A percentile compares a stretch with the other conserved stretches of the same genome.
Conservation (phyloP, 164 flowering plant genomes). For the Macadamia tetraphylla region DNA sequence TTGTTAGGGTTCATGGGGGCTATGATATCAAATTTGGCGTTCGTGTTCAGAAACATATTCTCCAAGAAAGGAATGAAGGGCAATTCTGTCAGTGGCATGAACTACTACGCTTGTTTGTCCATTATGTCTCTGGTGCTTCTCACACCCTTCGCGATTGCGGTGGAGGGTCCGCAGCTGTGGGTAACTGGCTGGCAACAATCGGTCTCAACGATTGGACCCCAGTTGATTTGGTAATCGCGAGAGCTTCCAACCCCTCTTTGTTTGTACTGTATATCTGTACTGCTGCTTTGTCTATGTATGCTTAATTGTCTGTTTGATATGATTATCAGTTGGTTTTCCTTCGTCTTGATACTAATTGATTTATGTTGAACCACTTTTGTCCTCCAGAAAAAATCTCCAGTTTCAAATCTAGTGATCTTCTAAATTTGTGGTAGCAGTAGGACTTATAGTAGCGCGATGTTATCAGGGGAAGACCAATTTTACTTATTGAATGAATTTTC, state of each 20-base stretch:
- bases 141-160: conserved; percentile 36
- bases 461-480: too few relatives aligned
- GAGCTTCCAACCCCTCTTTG: background rate
- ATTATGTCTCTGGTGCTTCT: conserved; percentile 43
- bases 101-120: conserved; percentile 62
- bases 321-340: too few relatives aligned
- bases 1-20: conserved; percentile 59
- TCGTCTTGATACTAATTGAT: too few relatives aligned
- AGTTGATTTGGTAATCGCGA: conserved; percentile 56
- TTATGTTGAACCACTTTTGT: too few relatives aligned
- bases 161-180: conserved; percentile 38
- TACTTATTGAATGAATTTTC: too few relatives aligned
- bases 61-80: conserved; percentile 71
- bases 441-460: too few relatives aligned
- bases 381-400: too few relatives aligned
- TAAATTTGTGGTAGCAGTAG: too few relatives aligned
- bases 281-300: too few relatives aligned
- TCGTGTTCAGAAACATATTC: conserved; percentile 62
- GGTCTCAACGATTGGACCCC: conserved; percentile 58
- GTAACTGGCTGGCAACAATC: conserved; percentile 30
- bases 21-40: conserved; percentile 56
- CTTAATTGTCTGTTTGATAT: too few relatives aligned
- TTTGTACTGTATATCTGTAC: background rate
- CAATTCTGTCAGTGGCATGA: conserved; percentile 62
- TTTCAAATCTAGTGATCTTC: too few relatives aligned